phyloP scores from a whole-genome alignment of 352 stramenopile genomes.

The Aphanomyces cochlioides region DNA sequence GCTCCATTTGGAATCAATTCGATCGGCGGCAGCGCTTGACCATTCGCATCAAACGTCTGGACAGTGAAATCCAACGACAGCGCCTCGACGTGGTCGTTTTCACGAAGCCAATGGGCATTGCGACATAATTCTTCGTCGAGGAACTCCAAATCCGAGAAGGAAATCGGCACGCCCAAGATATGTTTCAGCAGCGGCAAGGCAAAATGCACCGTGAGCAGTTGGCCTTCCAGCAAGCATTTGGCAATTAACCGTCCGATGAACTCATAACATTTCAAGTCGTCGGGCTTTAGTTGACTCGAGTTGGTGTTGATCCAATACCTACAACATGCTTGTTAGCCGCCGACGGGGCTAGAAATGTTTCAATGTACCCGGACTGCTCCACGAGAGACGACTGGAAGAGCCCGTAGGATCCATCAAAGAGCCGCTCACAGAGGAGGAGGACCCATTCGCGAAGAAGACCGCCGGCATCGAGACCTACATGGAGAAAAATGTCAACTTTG shows the following conservation, averaged over 20 bases:
- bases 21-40: conserved; percentile 49
- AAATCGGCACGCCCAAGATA: conserved; percentile 45
- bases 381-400: conserved; percentile 69
- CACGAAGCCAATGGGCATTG: conserved; percentile 58
- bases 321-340: not conserved
- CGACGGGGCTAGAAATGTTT: no score
- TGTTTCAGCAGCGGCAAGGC: conserved; percentile 79
- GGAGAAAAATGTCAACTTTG: not conserved
- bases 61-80: conserved; percentile 75
- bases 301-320: conserved; percentile 80
- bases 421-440: conserved; percentile 62
- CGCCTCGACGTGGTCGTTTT: conserved; percentile 60
- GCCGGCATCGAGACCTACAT: conserved; percentile 52
- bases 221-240: conserved; percentile 71
- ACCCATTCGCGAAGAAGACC: conserved; percentile 79
- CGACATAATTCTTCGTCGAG: conserved; percentile 72
- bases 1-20: conserved; percentile 90
- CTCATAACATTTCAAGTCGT: conserved; percentile 72
- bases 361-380: conserved; percentile 49
- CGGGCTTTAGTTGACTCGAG: conserved; percentile 55
- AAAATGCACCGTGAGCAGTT: conserved; percentile 72
- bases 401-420: conserved; percentile 76
- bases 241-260: conserved; percentile 73
- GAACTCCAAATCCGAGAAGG: conserved; percentile 39
- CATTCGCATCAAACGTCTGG: conserved; percentile 49